Conservation (phyloP, 441 rosid genomes). For the Adansonia grandidieri region DNA sequence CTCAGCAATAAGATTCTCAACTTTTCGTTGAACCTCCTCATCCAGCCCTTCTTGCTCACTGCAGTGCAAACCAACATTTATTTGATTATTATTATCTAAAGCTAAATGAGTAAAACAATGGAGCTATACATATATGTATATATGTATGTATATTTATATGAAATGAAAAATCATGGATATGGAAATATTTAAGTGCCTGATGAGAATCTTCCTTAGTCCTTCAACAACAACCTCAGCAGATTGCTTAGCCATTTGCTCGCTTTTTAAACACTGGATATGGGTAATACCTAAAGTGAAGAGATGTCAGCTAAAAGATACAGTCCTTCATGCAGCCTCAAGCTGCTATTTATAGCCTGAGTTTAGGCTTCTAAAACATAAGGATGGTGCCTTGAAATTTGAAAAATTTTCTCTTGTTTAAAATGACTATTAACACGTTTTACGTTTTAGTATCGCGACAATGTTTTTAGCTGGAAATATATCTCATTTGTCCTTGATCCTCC, state of each 20-base stretch:
- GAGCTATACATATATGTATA: too few relatives aligned
- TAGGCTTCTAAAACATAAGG: conserved; percentile 29
- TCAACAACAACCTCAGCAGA: conserved; percentile 19
- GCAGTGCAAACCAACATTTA: neutral
- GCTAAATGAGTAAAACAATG: too few relatives aligned
- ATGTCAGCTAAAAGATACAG: neutral
- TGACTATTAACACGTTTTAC: neutral
- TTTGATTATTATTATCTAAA: too few relatives aligned
- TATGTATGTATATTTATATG: neutral
- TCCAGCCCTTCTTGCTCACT: neutral
- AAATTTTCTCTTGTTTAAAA: neutral
- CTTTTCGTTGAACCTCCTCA: conserved; percentile 17
- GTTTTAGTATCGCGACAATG: neutral
- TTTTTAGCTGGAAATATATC: neutral
- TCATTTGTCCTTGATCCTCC: too few relatives aligned
- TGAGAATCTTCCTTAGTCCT: conserved; percentile 25
- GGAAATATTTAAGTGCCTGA: neutral
- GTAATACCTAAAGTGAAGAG: neutral
- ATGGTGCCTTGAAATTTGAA: too few relatives aligned
- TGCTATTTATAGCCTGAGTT: conserved; percentile 10
- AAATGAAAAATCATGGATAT: neutral
- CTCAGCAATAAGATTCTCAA: conserved; percentile 19
- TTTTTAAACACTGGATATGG: neutral
- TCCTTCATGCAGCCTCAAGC: neutral
- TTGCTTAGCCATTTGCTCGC: conserved; percentile 17